phyloP scores from a whole-genome alignment of 768 basidiomycete species.

The Trametes gibbosa region DNA sequence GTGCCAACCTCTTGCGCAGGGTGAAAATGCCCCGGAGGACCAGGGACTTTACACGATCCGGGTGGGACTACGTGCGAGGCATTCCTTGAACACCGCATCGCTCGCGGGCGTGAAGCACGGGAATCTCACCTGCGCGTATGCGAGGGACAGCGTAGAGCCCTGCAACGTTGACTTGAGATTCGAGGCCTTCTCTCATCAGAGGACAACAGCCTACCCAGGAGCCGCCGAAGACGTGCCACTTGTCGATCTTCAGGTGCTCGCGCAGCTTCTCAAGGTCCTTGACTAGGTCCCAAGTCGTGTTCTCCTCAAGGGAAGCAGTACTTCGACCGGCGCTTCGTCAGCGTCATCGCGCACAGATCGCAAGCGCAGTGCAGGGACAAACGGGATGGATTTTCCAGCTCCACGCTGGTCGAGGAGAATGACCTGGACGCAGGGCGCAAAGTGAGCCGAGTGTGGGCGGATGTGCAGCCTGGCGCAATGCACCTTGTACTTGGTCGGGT shows the following conservation, averaged over 20 bases:
- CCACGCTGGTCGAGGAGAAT: conserved; percentile 90
- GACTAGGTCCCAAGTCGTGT: conserved; percentile 94
- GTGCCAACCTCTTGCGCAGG: conserved; percentile 63
- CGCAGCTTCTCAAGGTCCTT: conserved; percentile 85
- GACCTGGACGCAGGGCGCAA: conserved; percentile 46
- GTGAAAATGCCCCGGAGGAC: conserved; percentile 89
- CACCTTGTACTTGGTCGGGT: conserved; percentile 83
- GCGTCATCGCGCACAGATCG: not conserved
- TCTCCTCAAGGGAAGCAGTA: conserved; percentile 73
- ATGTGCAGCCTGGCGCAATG: not conserved
- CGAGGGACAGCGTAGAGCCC: conserved; percentile 86
- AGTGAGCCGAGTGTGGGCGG: not conserved
- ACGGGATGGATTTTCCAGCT: conserved; percentile 84
- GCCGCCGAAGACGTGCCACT: conserved; percentile 95
- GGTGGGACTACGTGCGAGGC: conserved; percentile 60
- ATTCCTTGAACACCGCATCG: too few species aligned
- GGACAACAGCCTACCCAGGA: conserved; percentile 64
- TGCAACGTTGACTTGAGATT: conserved; percentile 18
- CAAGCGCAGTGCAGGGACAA: conserved; percentile 27
- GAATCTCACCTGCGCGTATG: conserved; percentile 73
- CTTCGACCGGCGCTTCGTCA: conserved; percentile 35
- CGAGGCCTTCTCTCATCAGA: not conserved
- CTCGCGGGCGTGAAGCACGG: not conserved
- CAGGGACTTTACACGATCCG: conserved; percentile 74
- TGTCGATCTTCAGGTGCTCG: conserved; percentile 70